Evolutionary conservation across 805 yeast species (phyloP).

Genomic region (Nakazawaea wickerhamii): DNA sequence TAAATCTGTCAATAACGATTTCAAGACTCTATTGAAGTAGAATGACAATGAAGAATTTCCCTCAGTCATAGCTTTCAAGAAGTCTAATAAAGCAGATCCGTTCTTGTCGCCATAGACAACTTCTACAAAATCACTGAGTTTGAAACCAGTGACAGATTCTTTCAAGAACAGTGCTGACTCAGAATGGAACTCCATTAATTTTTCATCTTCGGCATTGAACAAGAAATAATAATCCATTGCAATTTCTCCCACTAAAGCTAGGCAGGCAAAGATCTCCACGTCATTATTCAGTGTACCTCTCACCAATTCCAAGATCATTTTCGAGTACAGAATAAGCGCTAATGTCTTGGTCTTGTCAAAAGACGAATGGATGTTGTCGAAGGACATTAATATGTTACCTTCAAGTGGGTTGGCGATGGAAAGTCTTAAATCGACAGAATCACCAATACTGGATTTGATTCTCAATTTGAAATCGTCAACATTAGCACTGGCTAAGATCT

Average conservation of each 20-base stretch:
- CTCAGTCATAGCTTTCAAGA: neutral
- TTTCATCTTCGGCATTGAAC: conserved; percentile 18
- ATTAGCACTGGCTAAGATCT: neutral
- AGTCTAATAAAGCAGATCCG: neutral
- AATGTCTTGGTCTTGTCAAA: conserved; percentile 14
- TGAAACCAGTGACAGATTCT: neutral
- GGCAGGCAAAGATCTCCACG: conserved; percentile 11
- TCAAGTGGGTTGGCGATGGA: conserved; percentile 44
- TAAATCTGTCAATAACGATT: conserved; percentile 24
- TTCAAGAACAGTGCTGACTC: neutral
- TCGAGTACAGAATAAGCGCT: conserved; percentile 4
- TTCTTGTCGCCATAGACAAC: neutral
- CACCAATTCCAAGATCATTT: neutral
- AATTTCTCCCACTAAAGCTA: conserved; percentile 32
- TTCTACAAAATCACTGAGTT: neutral
- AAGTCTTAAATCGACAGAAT: conserved; percentile 29
- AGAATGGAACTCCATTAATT: conserved; percentile 2
- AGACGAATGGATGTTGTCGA: conserved; percentile 9
- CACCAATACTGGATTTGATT: conserved; percentile 18
- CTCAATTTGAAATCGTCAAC: neutral
- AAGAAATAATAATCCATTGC: conserved; percentile 33
- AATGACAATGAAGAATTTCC: conserved; percentile 13
- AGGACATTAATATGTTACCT: conserved; percentile 31
- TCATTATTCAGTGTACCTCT: neutral
- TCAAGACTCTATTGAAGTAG: conserved; percentile 32